Evolutionary conservation across 257 asterid genomes (phyloP), one percentile per base, ranked within the genome.

Genomic region (Scutellaria baicalensis): DNA sequence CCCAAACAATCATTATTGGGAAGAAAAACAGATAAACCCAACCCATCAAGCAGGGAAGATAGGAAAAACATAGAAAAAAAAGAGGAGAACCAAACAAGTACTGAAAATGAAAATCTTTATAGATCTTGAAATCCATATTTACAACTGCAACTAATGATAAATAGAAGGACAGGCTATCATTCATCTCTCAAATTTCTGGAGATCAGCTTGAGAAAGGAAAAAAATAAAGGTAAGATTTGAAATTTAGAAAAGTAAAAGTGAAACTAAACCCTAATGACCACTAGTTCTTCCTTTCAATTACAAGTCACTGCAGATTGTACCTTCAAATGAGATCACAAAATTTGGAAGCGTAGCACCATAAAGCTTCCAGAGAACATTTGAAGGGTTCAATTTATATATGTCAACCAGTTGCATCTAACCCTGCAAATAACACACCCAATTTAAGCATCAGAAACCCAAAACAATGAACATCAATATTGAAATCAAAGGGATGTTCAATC

Each of bases 361-460:
- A 52, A 21, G 58, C 81, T 71, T 75, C 76, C 85, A 73, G 62
- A 40, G 72, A 75, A 68, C 74, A 63, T 43, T 67, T 64, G 57
- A 68, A 71, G 68, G 78, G 74, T 74, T 68, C 48, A 71, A 76
- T 62, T n/a, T n/a, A n/a, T 70, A 60, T 69, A 79, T 42, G 50
- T 67, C 49, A 64, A 47, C 47, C 60, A 16, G 59, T 50, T 39
- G 75, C 85, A 69, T 72, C 84, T 85, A 89, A 51, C 80, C 88
- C 92, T 89, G 86, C 71, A 74, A 44, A 42, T 33, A 73, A 7
- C 23, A 73, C n/a, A n/a, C n/a, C 9, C 40, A 9, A 54, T 61
- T 17, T 7, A 27, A 59, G 44, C 52, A 55, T 69, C 51, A 74
- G 21, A 49, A 61, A 45, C 47, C 68, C 14, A 67, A 67, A 56